phyloP scores from a whole-genome alignment of 305 asterid genomes.

The Coffea humblotiana region DNA sequence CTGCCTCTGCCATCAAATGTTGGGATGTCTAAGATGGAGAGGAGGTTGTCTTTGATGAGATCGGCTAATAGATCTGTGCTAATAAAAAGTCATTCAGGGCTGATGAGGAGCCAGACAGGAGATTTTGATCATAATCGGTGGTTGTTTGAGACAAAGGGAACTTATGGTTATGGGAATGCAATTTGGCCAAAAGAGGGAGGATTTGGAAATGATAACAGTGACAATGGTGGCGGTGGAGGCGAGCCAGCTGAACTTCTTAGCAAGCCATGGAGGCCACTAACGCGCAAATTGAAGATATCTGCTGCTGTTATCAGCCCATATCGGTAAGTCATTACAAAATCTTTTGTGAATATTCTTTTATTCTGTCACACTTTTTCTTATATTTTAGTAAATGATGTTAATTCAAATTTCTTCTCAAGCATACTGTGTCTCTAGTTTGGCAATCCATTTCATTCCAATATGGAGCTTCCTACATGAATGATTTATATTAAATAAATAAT shows the following conservation, averaged over 20 bases:
- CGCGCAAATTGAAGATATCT: constrained; percentile 82
- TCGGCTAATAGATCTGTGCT: constrained; percentile 63
- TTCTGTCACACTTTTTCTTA: constrained; percentile 7
- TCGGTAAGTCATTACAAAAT: constrained; percentile 43
- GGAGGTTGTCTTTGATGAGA: constrained; percentile 85
- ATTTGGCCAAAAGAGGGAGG: constrained; percentile 91
- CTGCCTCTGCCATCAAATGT: constrained; percentile 59
- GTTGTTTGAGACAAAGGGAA: constrained; percentile 93
- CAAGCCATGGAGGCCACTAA: constrained; percentile 98
- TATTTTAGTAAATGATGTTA: background rate
- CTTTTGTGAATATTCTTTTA: background rate
- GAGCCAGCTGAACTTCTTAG: constrained; percentile 69
- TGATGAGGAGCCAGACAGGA: constrained; percentile 84
- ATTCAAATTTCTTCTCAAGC: background rate
- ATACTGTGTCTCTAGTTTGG: background rate
- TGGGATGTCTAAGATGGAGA: constrained; percentile 82
- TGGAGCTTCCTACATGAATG: background rate
- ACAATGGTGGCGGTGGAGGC: constrained; percentile 34
- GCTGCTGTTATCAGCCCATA: constrained; percentile 90
- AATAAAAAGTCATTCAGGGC: constrained; percentile 67
- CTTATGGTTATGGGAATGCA: constrained; percentile 97
- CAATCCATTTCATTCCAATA: background rate
- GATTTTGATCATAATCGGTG: constrained; percentile 93
- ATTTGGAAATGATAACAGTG: constrained; percentile 46
- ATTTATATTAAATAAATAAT: background rate